phyloP scores from a whole-genome alignment of 2,329 filamentous ascomycete species.

The Neocucurbitaria cava region DNA sequence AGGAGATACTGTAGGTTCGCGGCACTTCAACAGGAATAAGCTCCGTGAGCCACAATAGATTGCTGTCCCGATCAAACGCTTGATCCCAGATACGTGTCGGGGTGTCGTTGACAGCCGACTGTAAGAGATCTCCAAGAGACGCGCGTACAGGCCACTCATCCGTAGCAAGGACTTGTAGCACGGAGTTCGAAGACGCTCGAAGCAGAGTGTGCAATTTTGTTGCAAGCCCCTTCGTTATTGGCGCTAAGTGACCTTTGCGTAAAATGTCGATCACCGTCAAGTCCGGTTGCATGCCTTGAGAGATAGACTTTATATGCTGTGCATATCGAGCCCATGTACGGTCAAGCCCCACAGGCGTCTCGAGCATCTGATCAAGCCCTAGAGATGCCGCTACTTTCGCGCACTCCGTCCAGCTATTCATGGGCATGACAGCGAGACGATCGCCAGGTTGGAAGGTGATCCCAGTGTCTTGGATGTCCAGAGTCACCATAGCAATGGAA shows the following conservation, averaged over 20 bases:
- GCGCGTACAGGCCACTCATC: constrained; percentile 34
- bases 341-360: constrained; percentile 50
- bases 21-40: constrained; percentile 31
- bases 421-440: constrained; percentile 62
- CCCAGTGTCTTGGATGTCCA: constrained; percentile 61
- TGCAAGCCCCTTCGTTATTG: constrained; percentile 31
- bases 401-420: constrained; percentile 63
- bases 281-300: constrained; percentile 12
- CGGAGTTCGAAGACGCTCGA: constrained; percentile 27
- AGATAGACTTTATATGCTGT: constrained; percentile 22
- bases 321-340: constrained; percentile 54
- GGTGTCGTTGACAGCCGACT: constrained; percentile 32
- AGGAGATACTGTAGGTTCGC: constrained; percentile 49
- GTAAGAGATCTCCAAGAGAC: constrained; percentile 30
- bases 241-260: constrained; percentile 31
- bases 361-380: constrained; percentile 57
- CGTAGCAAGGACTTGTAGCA: constrained; percentile 31
- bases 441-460: constrained; percentile 63
- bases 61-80: constrained; percentile 27
- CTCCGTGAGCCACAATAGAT: constrained; percentile 27
- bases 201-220: constrained; percentile 32
- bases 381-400: constrained; percentile 62
- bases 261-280: constrained; percentile 31
- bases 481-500: constrained; percentile 58
- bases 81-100: constrained; percentile 32